Base-by-base conservation (phyloP, 2,329 filamentous ascomycete species). In the Aspergillus amoenus region DNA sequence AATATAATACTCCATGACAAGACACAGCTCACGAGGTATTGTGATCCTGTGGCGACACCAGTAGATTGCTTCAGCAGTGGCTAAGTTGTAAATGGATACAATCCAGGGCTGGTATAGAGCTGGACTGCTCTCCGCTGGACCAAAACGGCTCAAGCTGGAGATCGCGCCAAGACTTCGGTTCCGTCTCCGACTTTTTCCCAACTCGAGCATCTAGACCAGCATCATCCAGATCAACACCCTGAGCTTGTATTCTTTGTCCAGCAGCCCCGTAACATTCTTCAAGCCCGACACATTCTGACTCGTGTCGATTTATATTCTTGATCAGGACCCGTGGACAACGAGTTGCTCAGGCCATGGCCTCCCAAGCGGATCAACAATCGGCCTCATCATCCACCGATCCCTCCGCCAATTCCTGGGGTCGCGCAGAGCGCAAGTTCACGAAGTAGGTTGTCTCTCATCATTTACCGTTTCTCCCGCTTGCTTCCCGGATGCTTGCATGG, bases 351-450 rank as follows among this genome's bases (percentile, higher is more conserved):
- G 32, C 34, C n/a, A 62, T 63, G 60, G 52, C 63, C 53, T 62
- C 60, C 45, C 64, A 56, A 37, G 57, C 57, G 34, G 58, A 59
- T 30, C 49, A 56, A 17, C 58, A 56, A 45, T 40, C 60, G 21
- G 52, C 69, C 55, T 71, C 78, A 22, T 37, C 69, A 55, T 71
- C 78, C 24, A 81, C 83, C 18, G 58, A 58, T 32, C 52, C 57
- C 41, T 59, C 64, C 37, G 53, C 61, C 1, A 88, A 86, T 81
- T 79, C 80, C 64, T 78, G 82, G 60, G 78, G 87, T 58, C 84
- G 82, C 55, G 85, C 65, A 17, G 71, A 84, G 68, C 74, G 78
- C 57, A 88, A 86, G 66, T 91, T 90, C 67, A 78, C 87, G 64
- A 82, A 78, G 87, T 88, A 76, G 67, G 80, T 68, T 53, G 37